Evolutionary conservation across 129 eudicot genomes (phyloP), one percentile per base, ranked within the genome.

Genomic region (Flaveria trinervia): DNA sequence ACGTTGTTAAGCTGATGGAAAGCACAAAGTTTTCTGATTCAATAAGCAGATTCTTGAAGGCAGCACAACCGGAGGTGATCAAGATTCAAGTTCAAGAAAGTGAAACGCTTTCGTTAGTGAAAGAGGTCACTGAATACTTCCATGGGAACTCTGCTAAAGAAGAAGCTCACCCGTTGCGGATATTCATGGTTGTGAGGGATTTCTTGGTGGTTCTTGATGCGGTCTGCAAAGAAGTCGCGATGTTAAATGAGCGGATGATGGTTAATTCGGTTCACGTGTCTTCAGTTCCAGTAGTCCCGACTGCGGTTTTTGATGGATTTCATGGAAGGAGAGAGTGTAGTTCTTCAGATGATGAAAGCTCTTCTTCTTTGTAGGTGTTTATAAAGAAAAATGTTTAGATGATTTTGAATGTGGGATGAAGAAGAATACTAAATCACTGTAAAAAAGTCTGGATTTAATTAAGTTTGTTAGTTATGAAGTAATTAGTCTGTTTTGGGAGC

Each of bases 141-240:
- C 99, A 95, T 68, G 99, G 99, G n/a, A 81, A 88, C 75, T 89
- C 99, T 0, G 91, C 89, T 44, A 95, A 85, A 83, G 97, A 91
- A 86, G 99, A 91, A 81, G 96, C 99, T 72, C 96, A 85, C 65
- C 99, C 97, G 9, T 86, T 92, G 43, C 85, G 97, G 78, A 92
- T 92, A 70, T 95, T 95, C 81, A 71, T 85, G 96, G 96, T 95
- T 2, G 97, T 95, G 11, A 83, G 93, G 61, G 99, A 95, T 81
- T 95, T 95, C 77, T 74, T 95, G 67, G 76, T 84, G 7, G 75
- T 86, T 70, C 84, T 95, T 55, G 99, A 95, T 54, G 84, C 82
- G 57, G 99, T 95, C 0, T 95, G 99, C 77, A 95, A 89, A 79
- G 99, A 95, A 85, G 92, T 95, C 30, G 89, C 89, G 20, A 69